Conservation (phyloP, 257 asterid species). For the Eustoma russellianum region DNA sequence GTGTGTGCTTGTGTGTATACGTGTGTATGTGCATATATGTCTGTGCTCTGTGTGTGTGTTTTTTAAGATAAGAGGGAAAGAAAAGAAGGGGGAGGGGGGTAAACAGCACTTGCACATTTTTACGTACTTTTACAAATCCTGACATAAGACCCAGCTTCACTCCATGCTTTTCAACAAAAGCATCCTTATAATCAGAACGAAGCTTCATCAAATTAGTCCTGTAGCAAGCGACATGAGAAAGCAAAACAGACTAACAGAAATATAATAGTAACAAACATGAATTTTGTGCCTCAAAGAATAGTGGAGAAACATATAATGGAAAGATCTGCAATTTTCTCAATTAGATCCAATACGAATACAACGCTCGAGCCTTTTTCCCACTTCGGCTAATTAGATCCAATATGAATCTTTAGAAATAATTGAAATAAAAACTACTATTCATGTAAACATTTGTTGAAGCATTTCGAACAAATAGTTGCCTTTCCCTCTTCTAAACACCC, state of each 20-base stretch:
- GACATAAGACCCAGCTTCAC: slow-evolving; percentile 96
- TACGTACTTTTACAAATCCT: slow-evolving; percentile 77
- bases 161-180: slow-evolving; percentile 91
- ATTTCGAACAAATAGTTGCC: too few relatives aligned
- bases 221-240: slow-evolving; percentile 12
- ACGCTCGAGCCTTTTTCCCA: too few relatives aligned
- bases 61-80: too few relatives aligned
- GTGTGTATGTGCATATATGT: too few relatives aligned
- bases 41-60: too few relatives aligned
- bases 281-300: background rate
- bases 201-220: slow-evolving; percentile 99
- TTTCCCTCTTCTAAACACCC: too few relatives aligned
- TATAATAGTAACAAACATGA: too few relatives aligned
- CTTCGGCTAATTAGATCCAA: background rate
- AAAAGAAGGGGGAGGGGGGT: background rate
- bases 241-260: too few relatives aligned
- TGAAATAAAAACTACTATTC: background rate
- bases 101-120: background rate
- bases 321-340: background rate
- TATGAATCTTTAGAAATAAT: background rate
- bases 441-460: background rate
- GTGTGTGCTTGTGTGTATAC: too few relatives aligned
- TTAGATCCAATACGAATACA: background rate
- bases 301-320: too few relatives aligned
- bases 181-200: slow-evolving; percentile 91